phyloP scores from a whole-genome alignment of 106 monocot species.

The Posidonia australis region DNA sequence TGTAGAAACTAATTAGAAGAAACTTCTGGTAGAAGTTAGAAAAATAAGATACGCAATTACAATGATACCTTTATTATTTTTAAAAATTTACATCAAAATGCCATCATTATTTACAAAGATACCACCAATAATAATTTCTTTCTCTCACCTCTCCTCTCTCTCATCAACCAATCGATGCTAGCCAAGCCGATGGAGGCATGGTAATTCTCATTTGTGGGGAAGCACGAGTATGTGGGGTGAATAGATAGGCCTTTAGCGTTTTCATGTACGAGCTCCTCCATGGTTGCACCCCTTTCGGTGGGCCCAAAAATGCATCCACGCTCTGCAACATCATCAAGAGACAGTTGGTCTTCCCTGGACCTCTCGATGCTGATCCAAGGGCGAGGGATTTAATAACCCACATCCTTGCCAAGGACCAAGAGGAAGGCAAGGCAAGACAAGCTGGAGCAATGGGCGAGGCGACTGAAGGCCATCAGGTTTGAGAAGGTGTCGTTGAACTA shows the following conservation, averaged over 20 bases:
- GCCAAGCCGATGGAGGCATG: constrained; percentile 59
- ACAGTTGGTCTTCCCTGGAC: constrained; percentile 33
- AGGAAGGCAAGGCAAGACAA: constrained; percentile 66
- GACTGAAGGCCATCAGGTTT: constrained; percentile 43
- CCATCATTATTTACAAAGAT: no score
- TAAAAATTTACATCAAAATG: no score
- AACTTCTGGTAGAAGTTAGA: no score
- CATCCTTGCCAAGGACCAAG: constrained; percentile 61
- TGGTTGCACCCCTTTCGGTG: constrained; percentile 70
- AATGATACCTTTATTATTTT: no score
- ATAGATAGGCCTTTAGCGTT: constrained; percentile 91
- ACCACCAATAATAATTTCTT: no score
- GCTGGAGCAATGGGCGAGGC: constrained; percentile 40
- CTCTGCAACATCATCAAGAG: constrained; percentile 54
- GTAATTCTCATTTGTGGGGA: constrained; percentile 73
- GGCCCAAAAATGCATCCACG: constrained; percentile 43
- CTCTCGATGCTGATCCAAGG: constrained; percentile 12
- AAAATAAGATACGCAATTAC: no score
- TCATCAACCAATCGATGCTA: no score
- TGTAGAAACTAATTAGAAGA: no score
- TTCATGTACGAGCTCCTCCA: constrained; percentile 73
- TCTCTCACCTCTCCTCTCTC: no score
- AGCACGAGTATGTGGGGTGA: constrained; percentile 87
- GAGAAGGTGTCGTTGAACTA: constrained; percentile 37
- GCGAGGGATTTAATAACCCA: constrained; percentile 34